phyloP scores from a whole-genome alignment of 176 grass and related monocot species.

The Zizania latifolia region DNA sequence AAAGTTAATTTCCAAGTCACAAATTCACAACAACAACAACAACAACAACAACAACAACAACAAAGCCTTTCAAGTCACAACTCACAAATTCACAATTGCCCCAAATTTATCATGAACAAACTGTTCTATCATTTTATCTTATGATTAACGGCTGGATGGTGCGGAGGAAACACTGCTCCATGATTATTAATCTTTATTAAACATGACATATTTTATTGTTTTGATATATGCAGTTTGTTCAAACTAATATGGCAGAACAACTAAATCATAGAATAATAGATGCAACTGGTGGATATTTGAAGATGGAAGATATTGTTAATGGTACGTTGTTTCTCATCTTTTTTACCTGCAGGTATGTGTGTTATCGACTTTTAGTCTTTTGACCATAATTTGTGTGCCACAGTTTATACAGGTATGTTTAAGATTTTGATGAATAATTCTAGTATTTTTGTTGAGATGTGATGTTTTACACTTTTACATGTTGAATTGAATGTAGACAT shows the following conservation, averaged over 20 bases:
- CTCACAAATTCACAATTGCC: background rate
- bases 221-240: constrained; percentile 76
- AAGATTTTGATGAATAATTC: constrained; percentile 6
- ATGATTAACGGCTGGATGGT: constrained; percentile 5
- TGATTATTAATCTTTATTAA: constrained; percentile 8
- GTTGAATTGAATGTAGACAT: background rate
- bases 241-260: constrained; percentile 53
- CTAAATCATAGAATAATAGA: constrained; percentile 50
- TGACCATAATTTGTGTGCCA: background rate
- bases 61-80: too few species aligned
- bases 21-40: background rate
- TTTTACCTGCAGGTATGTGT: background rate
- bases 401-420: background rate
- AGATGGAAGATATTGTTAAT: constrained; percentile 75
- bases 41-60: too few species aligned
- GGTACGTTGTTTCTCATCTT: constrained; percentile 41
- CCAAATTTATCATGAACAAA: background rate
- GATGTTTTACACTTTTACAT: constrained; percentile 20
- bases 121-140: background rate
- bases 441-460: constrained; percentile 9
- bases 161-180: background rate
- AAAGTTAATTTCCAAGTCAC: background rate
- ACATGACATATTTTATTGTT: constrained; percentile 1
- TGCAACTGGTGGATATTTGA: constrained; percentile 63
- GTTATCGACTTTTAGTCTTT: background rate